Conservation (phyloP, 768 basidiomycete species). For the Kwoniella dendrophila region DNA sequence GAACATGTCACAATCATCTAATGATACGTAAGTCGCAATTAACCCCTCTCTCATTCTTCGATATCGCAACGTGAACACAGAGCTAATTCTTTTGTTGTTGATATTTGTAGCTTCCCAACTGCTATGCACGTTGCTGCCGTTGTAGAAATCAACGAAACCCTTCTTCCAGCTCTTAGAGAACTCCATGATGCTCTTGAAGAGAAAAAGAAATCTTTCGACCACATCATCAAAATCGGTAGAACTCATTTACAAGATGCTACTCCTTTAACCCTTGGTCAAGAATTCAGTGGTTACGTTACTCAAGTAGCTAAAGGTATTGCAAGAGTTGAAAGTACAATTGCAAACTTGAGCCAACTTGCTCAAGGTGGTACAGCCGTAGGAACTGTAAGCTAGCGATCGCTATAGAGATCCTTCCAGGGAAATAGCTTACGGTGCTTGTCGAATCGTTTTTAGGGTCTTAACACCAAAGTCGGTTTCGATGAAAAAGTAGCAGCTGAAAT, state of each 20-base stretch:
- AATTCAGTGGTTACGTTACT: slow-evolving; percentile 97
- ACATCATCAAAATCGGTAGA: slow-evolving; percentile 97
- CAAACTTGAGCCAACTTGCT: slow-evolving; percentile 83
- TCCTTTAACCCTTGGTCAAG: slow-evolving; percentile 94
- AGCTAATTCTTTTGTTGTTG: neutral
- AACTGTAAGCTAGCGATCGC: slow-evolving; percentile 65
- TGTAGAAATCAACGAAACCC: slow-evolving; percentile 73
- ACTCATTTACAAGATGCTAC: slow-evolving; percentile 98
- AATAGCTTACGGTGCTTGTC: neutral
- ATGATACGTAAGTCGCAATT: slow-evolving; percentile 78
- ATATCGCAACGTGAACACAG: neutral
- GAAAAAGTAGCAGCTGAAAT: slow-evolving; percentile 89
- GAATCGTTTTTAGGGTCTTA: slow-evolving; percentile 84
- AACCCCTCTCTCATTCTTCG: neutral
- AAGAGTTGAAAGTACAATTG: slow-evolving; percentile 76
- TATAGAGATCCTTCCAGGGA: neutral
- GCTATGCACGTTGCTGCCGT: slow-evolving; percentile 98
- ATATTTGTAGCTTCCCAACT: slow-evolving; percentile 78
- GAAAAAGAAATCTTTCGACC: slow-evolving; percentile 79
- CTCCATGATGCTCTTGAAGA: slow-evolving; percentile 79
- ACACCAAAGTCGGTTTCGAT: slow-evolving; percentile 96
- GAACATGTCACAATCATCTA: slow-evolving; percentile 98
- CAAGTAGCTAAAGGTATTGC: slow-evolving; percentile 89
- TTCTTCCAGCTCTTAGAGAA: slow-evolving; percentile 82
- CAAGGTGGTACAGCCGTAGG: slow-evolving; percentile 99